A percentile compares a stretch with the other conserved stretches of the same genome.
Evolutionary conservation across 495 filamentous ascomycete species (phyloP).

Genomic region (Xylaria scruposa): DNA sequence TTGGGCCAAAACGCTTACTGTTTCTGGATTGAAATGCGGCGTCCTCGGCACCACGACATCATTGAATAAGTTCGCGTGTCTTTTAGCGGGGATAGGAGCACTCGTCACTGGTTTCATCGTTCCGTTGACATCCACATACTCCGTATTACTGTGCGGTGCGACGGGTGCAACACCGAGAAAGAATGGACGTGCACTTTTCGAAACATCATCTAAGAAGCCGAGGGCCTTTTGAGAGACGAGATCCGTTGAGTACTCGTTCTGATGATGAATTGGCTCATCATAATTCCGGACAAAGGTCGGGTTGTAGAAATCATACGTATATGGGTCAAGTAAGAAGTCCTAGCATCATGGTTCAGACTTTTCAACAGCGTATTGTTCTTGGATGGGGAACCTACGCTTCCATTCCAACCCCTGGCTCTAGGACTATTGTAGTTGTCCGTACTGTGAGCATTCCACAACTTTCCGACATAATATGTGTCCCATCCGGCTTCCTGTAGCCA

Average conservation of each 20-base stretch:
- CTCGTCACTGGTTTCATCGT: slow-evolving; percentile 3
- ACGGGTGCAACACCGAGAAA: slow-evolving; percentile 62
- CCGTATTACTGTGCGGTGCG: slow-evolving; percentile 59
- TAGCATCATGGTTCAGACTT: slow-evolving; percentile 24
- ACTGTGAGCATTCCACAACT: slow-evolving; percentile 62
- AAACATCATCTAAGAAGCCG: slow-evolving; percentile 60
- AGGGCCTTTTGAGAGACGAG: slow-evolving; percentile 61
- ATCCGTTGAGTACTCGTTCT: slow-evolving; percentile 58
- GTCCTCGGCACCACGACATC: slow-evolving; percentile 31
- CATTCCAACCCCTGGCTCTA: slow-evolving; percentile 51
- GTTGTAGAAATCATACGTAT: slow-evolving; percentile 65
- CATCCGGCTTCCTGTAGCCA: slow-evolving; percentile 65
- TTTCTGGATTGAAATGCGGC: slow-evolving; percentile 9
- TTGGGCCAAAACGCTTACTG: neutral
- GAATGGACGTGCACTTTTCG: slow-evolving; percentile 57
- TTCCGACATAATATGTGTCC: slow-evolving; percentile 65
- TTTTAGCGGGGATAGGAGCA: slow-evolving; percentile 42
- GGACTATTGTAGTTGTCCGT: slow-evolving; percentile 55
- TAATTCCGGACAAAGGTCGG: slow-evolving; percentile 60
- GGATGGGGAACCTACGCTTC: slow-evolving; percentile 6
- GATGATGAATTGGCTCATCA: slow-evolving; percentile 54
- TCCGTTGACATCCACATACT: slow-evolving; percentile 25
- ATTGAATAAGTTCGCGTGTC: slow-evolving; percentile 44
- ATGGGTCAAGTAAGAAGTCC: slow-evolving; percentile 66
- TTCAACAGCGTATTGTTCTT: neutral